Percentiles rank a stretch among this genome's conserved stretches.
phyloP scores from a whole-genome alignment of 306 rosid species.

The Quercus suber region DNA sequence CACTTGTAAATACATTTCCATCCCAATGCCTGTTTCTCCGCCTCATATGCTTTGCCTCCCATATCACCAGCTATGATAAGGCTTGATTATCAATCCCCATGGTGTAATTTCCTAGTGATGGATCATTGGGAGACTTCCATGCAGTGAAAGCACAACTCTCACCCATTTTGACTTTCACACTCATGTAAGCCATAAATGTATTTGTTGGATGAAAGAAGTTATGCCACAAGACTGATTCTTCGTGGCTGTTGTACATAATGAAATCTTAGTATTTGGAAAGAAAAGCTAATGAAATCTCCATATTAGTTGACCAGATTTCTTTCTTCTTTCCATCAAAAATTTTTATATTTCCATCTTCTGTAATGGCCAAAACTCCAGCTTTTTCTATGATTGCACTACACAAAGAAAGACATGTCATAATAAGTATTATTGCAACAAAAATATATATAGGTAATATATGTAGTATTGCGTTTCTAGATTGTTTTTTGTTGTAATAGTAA shows the following conservation, averaged over 20 bases:
- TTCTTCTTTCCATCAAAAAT: constrained; percentile 35
- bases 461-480: too few relatives aligned
- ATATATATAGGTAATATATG: too few relatives aligned
- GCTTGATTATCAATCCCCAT: constrained; percentile 69
- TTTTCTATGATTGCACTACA: constrained; percentile 13
- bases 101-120: constrained; percentile 48
- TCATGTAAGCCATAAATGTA: constrained; percentile 68
- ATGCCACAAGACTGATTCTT: constrained; percentile 31
- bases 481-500: too few relatives aligned
- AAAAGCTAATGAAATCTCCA: constrained; percentile 43
- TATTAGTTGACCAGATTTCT: constrained; percentile 46
- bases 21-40: constrained; percentile 91
- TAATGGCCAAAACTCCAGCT: constrained; percentile 41
- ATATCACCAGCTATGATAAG: constrained; percentile 61
- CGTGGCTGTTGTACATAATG: neutral
- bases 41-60: constrained; percentile 50
- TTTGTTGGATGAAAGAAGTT: constrained; percentile 64
- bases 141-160: constrained; percentile 37
- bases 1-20: constrained; percentile 46
- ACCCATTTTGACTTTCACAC: constrained; percentile 31
- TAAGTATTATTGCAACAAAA: too few relatives aligned
- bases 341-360: constrained; percentile 44
- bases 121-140: constrained; percentile 64
- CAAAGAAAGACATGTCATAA: too few relatives aligned
- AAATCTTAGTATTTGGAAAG: constrained; percentile 17